Conservation (phyloP, 1,284 basidiomycete genomes). For the Macrocystidia cucumis region DNA sequence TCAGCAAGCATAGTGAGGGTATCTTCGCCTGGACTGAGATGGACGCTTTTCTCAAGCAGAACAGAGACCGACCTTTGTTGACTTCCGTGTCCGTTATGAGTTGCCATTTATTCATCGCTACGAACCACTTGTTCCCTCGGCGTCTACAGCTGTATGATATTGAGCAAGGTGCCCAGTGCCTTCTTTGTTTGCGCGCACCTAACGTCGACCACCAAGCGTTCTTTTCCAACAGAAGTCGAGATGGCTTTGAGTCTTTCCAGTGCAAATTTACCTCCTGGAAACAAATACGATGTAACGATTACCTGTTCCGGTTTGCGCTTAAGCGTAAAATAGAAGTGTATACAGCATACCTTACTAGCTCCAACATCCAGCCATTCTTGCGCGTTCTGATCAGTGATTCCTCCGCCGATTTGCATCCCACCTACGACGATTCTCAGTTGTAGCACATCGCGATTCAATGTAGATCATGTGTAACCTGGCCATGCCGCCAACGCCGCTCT, state of each 20-base stretch:
- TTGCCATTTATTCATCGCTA: slow-evolving; percentile 99
- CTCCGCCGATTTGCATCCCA: slow-evolving; percentile 89
- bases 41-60: background rate
- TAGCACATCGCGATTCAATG: background rate
- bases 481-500: slow-evolving; percentile 77
- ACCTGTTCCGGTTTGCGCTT: slow-evolving; percentile 69
- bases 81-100: slow-evolving; percentile 94
- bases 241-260: slow-evolving; percentile 64
- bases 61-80: slow-evolving; percentile 53
- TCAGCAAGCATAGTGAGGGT: slow-evolving; percentile 63
- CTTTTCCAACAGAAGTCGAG: slow-evolving; percentile 68
- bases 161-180: too few relatives aligned
- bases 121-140: slow-evolving; percentile 76
- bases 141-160: slow-evolving; percentile 69
- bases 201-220: slow-evolving; percentile 91
- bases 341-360: slow-evolving; percentile 73
- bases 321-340: slow-evolving; percentile 4
- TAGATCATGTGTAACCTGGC: slow-evolving; percentile 46
- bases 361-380: slow-evolving; percentile 81
- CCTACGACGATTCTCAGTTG: slow-evolving; percentile 26
- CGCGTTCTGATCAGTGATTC: slow-evolving; percentile 82
- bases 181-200: too few relatives aligned
- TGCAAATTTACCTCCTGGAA: slow-evolving; percentile 78
- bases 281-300: slow-evolving; percentile 95
- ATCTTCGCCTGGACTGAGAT: slow-evolving; percentile 33